Evolutionary conservation across 2,329 filamentous ascomycete genomes (phyloP).

Genomic region (Aulographum hederae): DNA sequence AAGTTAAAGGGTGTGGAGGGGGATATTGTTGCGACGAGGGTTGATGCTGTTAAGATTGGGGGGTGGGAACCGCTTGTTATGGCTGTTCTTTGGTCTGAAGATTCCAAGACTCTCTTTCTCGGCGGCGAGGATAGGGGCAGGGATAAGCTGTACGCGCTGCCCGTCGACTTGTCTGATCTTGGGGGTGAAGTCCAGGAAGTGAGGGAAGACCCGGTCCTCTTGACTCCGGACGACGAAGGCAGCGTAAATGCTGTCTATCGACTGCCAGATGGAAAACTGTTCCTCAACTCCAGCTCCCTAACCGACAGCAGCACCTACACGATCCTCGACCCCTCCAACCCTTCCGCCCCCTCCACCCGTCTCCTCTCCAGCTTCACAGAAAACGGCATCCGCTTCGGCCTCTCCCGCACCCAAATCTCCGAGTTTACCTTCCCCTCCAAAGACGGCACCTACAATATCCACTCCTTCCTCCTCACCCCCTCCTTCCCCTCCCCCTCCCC

Average conservation of each 20-base stretch:
- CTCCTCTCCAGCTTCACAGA: background rate
- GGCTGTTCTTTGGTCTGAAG: background rate
- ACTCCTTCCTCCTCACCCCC: conserved; percentile 34
- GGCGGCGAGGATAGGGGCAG: background rate
- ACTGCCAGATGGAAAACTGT: background rate
- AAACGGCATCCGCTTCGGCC: background rate
- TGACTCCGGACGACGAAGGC: background rate
- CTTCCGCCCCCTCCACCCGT: background rate
- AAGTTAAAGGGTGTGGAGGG: background rate
- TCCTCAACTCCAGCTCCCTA: background rate
- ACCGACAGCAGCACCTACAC: background rate
- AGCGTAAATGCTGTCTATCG: background rate
- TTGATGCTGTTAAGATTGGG: background rate
- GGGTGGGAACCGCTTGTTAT: background rate
- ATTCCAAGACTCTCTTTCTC: background rate
- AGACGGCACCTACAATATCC: background rate
- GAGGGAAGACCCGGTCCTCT: too few relatives aligned
- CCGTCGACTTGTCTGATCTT: too few relatives aligned
- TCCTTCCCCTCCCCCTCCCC: conserved; percentile 46
- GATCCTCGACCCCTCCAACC: background rate
- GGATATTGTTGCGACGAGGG: background rate
- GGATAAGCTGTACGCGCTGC: background rate
- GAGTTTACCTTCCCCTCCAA: background rate
- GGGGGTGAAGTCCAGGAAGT: background rate
- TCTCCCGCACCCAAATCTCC: background rate